Evolutionary conservation across 1,139 yeast genomes (phyloP).

Genomic region (Candida glucosophila): DNA sequence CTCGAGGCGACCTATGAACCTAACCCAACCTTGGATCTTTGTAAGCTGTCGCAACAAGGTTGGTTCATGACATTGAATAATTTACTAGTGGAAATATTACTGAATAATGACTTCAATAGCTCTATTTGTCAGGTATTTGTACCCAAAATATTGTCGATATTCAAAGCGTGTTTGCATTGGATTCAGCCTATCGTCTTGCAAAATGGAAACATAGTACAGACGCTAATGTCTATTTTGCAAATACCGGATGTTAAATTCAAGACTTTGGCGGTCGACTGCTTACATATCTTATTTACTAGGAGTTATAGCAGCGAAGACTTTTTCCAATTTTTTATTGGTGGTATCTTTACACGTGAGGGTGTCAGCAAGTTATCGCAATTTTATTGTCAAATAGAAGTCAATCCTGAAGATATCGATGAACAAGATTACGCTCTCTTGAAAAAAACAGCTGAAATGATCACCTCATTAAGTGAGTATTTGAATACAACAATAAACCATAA

Average conservation of each 20-base stretch:
- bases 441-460: constrained; percentile 89
- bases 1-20: constrained; percentile 65
- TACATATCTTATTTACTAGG: constrained; percentile 82
- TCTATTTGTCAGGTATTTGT: constrained; percentile 40
- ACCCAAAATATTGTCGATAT: constrained; percentile 66
- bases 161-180: constrained; percentile 91
- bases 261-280: constrained; percentile 81
- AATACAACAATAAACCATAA: constrained; percentile 33
- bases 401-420: constrained; percentile 77
- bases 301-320: constrained; percentile 64
- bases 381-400: constrained; percentile 52
- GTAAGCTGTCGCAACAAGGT: constrained; percentile 66
- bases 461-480: constrained; percentile 75
- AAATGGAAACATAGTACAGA: constrained; percentile 55
- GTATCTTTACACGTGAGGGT: constrained; percentile 68
- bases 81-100: constrained; percentile 47
- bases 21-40: constrained; percentile 49
- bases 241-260: constrained; percentile 59
- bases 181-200: constrained; percentile 69
- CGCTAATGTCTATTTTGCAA: constrained; percentile 53
- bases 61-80: constrained; percentile 81
- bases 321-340: constrained; percentile 70
- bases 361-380: constrained; percentile 58
- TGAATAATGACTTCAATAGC: constrained; percentile 23
- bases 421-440: constrained; percentile 69